phyloP scores from a whole-genome alignment of 352 stramenopile species.

The Globisporangium perplexum region DNA sequence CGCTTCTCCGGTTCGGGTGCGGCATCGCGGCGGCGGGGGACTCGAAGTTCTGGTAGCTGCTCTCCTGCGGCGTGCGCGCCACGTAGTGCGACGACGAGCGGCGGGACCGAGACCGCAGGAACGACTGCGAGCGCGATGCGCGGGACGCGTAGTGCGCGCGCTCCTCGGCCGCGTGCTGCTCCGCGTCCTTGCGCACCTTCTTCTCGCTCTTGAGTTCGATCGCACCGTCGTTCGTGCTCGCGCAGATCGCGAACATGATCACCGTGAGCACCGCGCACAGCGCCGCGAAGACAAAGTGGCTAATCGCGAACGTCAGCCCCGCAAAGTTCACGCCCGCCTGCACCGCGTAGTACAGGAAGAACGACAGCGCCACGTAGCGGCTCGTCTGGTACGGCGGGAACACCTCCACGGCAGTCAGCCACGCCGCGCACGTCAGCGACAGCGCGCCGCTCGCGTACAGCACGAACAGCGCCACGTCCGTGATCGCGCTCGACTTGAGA shows the following conservation, averaged over 20 bases:
- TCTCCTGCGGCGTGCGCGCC: conserved; percentile 44
- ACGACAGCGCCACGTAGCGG: conserved; percentile 67
- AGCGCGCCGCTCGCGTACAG: conserved; percentile 65
- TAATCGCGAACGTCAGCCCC: conserved; percentile 64
- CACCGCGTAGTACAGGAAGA: conserved; percentile 68
- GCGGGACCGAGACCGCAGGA: conserved; percentile 58
- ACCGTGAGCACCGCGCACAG: conserved; percentile 66
- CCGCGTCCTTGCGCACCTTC: conserved; percentile 57
- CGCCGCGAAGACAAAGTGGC: conserved; percentile 69
- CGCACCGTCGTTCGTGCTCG: conserved; percentile 74
- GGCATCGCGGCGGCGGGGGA: conserved; percentile 30
- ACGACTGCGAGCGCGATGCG: conserved; percentile 72
- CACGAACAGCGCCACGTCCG: conserved; percentile 48
- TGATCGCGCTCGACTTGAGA: conserved; percentile 35
- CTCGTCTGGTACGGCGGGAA: conserved; percentile 76
- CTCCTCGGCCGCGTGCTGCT: conserved; percentile 30
- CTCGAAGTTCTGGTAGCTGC: conserved; percentile 78
- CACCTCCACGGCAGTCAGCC: conserved; percentile 79
- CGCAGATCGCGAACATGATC: conserved; percentile 71
- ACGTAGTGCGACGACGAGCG: conserved; percentile 58
- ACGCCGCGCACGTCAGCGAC: conserved; percentile 72
- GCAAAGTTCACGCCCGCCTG: conserved; percentile 60
- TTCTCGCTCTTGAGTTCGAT: conserved; percentile 87
- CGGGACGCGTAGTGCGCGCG: conserved; percentile 36
- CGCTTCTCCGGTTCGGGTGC: conserved; percentile 6